A percentile compares a stretch with the other conserved stretches of the same genome.
Evolutionary conservation across 1,284 basidiomycete genomes (phyloP).

Genomic region (Puccinia hordei): DNA sequence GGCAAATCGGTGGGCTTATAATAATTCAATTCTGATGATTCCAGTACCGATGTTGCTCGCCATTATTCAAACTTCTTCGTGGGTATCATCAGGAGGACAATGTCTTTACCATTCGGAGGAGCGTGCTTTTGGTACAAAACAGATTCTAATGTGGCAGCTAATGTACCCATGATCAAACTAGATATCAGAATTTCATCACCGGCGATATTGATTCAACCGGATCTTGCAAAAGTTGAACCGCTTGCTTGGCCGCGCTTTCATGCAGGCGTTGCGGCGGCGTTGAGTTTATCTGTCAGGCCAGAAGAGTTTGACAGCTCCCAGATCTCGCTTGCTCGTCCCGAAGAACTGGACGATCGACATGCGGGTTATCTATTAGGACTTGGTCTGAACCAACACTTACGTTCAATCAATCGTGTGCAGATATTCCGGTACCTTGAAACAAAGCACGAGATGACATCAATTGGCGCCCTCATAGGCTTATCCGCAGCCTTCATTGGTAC

Average conservation of each 20-base stretch:
- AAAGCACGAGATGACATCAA: slow-evolving; percentile 91
- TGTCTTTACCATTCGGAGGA: slow-evolving; percentile 53
- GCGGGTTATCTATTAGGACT: slow-evolving; percentile 92
- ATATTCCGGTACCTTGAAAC: slow-evolving; percentile 85
- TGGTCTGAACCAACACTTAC: slow-evolving; percentile 86
- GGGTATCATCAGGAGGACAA: slow-evolving; percentile 53
- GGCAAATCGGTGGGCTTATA: background rate
- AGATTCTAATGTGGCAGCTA: slow-evolving; percentile 43
- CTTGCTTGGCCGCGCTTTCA: slow-evolving; percentile 94
- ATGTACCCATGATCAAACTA: slow-evolving; percentile 66
- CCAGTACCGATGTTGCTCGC: slow-evolving; percentile 35
- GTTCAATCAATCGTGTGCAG: slow-evolving; percentile 79
- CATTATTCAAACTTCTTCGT: slow-evolving; percentile 52
- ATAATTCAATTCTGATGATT: background rate
- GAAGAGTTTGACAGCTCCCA: slow-evolving; percentile 81
- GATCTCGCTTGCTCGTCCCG: slow-evolving; percentile 88
- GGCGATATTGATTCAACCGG: slow-evolving; percentile 68
- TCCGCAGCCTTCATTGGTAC: slow-evolving; percentile 88
- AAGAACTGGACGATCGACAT: slow-evolving; percentile 81
- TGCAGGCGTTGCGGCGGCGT: slow-evolving; percentile 88
- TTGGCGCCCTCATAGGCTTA: slow-evolving; percentile 87
- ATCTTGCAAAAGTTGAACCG: slow-evolving; percentile 70
- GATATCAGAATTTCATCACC: slow-evolving; percentile 72
- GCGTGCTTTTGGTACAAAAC: slow-evolving; percentile 44
- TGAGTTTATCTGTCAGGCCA: slow-evolving; percentile 78